A percentile compares a stretch with the other conserved stretches of the same genome.
phyloP scores from a whole-genome alignment of 441 rosid species.

The Gossypium trilobum region DNA sequence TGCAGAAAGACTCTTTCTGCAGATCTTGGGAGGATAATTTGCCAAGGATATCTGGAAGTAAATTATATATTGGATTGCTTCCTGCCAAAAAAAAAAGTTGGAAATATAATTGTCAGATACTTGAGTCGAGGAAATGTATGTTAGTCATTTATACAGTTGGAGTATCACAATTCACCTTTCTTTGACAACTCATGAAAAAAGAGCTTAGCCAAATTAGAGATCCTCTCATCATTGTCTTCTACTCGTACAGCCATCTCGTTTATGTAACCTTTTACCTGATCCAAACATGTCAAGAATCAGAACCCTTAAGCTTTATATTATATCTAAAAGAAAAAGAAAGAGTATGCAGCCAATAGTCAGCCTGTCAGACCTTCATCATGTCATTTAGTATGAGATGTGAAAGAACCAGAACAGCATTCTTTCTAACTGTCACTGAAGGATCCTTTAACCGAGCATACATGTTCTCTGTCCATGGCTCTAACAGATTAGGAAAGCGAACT shows the following conservation, averaged over 20 bases:
- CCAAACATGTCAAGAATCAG: conserved; percentile 24
- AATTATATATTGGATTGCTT: conserved; percentile 87
- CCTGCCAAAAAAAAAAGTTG: conserved; percentile 42
- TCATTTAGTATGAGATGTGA: conserved; percentile 97
- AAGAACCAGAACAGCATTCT: conserved; percentile 96
- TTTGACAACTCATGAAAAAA: conserved; percentile 91
- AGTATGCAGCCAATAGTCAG: conserved; percentile 16
- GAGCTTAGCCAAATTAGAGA: conserved; percentile 81
- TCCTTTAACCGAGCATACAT: conserved; percentile 81
- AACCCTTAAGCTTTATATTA: not conserved
- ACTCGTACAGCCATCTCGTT: conserved; percentile 87
- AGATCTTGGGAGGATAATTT: conserved; percentile 67
- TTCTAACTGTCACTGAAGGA: conserved; percentile 73
- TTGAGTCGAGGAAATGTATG: conserved; percentile 1
- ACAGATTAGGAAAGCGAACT: conserved; percentile 86
- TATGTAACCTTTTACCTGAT: conserved; percentile 88
- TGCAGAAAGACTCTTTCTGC: conserved; percentile 71
- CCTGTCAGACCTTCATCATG: conserved; percentile 84
- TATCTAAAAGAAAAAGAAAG: not conserved
- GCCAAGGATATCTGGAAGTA: conserved; percentile 93
- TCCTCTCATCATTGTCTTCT: conserved; percentile 82
- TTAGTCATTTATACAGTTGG: conserved; percentile 3
- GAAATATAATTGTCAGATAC: not conserved
- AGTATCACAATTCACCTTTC: conserved; percentile 52
- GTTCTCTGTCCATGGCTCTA: conserved; percentile 97